Evolutionary conservation across 148 eudicot species (phyloP), one percentile per base, ranked within the genome.

Genomic region (Simmondsia chinensis): DNA sequence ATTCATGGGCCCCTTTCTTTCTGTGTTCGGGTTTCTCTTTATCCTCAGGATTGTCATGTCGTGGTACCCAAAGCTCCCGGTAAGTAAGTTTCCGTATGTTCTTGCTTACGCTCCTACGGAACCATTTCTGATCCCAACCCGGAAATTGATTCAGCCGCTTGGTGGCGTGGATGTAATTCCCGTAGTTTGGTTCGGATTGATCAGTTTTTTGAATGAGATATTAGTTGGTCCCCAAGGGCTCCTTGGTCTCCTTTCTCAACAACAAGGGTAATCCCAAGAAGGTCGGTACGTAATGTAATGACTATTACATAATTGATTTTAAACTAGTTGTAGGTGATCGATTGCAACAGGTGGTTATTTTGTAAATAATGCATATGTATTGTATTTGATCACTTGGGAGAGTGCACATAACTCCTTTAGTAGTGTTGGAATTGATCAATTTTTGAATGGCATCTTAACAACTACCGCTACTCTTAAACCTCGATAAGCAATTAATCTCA

Each of bases 31-130:
- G 1, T 91, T 91, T 54, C 73, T 91, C 9, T 85, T 91, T 65
- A 69, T 91, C 23, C 0, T 74, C 51, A 74, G 97, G 63, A 91
- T 91, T 26, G 88, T 91, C 22, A 91, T 91, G 97, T 91, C 97
- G n/a, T 91, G 97, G 97, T 91, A 91, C 49, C 97, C 97, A 0
- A 91, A 76, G 64, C 83, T 91, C 40, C 97, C 97, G 0, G 94
- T 91, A 27, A 69, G 68, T 6, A 76, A 85, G 57, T 82, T 91
- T 44, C 97, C 97, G 0, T 91, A 76, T 37, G 76, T 91, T 4
- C 23, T 91, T 21, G 97, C 97, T 1, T 91, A 72, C 43, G 97
- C 94, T 26, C 97, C 97, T 6, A 91, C 97, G 0, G 97, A 91
- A 57, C 97, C 97, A 1, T 35, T 91, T 21, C 78, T 91, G 6